Base-by-base conservation (phyloP, 805 yeast genomes). In the Kluyveromyces wickerhamii region DNA sequence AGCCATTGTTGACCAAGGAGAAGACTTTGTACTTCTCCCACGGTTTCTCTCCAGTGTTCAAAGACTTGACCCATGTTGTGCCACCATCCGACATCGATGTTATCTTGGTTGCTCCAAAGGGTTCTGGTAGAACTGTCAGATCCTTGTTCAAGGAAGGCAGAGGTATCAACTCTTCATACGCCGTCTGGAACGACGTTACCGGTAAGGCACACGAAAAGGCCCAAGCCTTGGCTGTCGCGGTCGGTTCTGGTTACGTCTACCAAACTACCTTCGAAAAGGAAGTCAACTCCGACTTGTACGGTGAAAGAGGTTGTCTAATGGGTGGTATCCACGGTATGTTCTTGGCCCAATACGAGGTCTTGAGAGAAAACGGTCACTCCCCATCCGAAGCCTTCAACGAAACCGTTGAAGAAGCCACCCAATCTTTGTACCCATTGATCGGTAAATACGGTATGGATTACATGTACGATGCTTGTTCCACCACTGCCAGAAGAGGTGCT, bases 261-360 rank as follows among this genome's bases (percentile, higher is more conserved):
- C 86, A 92, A 75, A 92, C 98, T 72, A 92, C 98, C 51, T 94
- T 94, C 62, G 96, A 94, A 75, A 87, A 80, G 72, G 98, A 92
- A 74, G 98, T 92, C 62, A 86, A 83, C 86, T 88, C 97, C 49
- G 98, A 92, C 68, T 75, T 92, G 63, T 92, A 92, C 75, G 98
- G 98, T 73, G 98, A 92, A 79, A 86, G 98, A 77, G 98, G 98
- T 65, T 92, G 97, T 74, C 76, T 92, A 56, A 92, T 89, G 98
- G 98, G 97, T 67, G 97, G 97, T 79, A 89, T 92, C 75, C 98
- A 92, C 77, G 98, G 98, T 79, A 92, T 92, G 97, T 92, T 92
- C 92, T 79, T 92, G 62, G 98, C 98, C 55, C 98, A 92, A 76
- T 92, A 92, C 78, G 98, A 92, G 72, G 98, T 92, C 45, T 80